A percentile compares a stretch with the other conserved stretches of the same genome.
Evolutionary conservation across 2,329 filamentous ascomycete species (phyloP).

Genomic region (Fusarium papillatum): DNA sequence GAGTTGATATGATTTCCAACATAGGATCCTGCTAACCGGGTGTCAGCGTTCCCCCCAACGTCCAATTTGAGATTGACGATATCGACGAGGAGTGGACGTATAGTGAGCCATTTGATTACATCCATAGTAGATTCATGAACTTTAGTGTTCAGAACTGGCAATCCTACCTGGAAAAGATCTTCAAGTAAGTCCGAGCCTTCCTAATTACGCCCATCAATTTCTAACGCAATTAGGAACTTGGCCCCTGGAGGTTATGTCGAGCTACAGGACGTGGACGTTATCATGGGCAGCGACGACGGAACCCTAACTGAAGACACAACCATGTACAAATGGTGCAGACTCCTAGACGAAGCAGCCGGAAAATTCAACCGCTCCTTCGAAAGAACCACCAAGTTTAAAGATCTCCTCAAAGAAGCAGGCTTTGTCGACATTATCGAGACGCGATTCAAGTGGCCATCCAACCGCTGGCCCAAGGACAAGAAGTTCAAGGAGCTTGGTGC

Average conservation of each 20-base stretch:
- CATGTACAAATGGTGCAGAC: constrained; percentile 40
- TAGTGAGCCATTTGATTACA: neutral
- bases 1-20: neutral
- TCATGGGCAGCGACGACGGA: constrained; percentile 29
- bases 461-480: constrained; percentile 63
- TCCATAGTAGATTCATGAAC: constrained; percentile 16
- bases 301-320: constrained; percentile 32
- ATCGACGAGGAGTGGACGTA: constrained; percentile 3
- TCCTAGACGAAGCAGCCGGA: constrained; percentile 44
- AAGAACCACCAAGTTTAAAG: constrained; percentile 36
- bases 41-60: constrained; percentile 1
- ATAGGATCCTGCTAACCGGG: neutral
- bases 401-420: constrained; percentile 60
- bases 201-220: too few relatives aligned
- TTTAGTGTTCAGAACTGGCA: constrained; percentile 6
- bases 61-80: constrained; percentile 3
- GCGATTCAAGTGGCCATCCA: constrained; percentile 61
- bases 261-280: constrained; percentile 35
- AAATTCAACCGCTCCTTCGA: constrained; percentile 46
- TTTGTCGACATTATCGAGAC: constrained; percentile 63
- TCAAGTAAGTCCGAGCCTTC: neutral
- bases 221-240: constrained; percentile 16
- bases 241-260: constrained; percentile 34
- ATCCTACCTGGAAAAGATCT: neutral
- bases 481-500: constrained; percentile 63